phyloP scores from a whole-genome alignment of 345 rosid species.

The Arabidopsis thaliana region DNA sequence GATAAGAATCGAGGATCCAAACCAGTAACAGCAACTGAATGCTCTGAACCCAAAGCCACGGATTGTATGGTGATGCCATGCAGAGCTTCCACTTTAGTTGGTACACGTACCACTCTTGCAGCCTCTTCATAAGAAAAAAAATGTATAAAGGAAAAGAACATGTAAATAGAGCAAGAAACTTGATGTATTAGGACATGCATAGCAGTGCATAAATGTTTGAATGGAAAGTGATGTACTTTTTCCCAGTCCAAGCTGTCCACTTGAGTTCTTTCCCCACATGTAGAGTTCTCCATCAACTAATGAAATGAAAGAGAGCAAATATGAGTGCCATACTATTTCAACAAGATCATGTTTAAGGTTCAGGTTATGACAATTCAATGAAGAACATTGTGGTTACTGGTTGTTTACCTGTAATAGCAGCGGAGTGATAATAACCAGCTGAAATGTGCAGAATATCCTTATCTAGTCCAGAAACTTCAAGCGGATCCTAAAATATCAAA shows the following conservation, averaged over 20 bases:
- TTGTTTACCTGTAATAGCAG: conserved; percentile 81
- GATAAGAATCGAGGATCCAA: conserved; percentile 38
- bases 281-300: conserved; percentile 87
- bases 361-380: neutral
- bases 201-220: conserved; percentile 1
- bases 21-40: conserved; percentile 93
- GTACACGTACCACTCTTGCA: conserved; percentile 54
- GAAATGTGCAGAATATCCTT: conserved; percentile 71
- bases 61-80: conserved; percentile 64
- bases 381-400: neutral
- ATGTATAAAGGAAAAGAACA: conserved; percentile 6
- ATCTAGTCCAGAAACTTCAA: conserved; percentile 65
- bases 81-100: conserved; percentile 79
- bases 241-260: conserved; percentile 96
- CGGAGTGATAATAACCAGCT: conserved; percentile 91
- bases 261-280: conserved; percentile 93
- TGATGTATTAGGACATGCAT: conserved; percentile 13
- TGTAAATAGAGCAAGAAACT: conserved; percentile 14
- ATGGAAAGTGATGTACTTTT: conserved; percentile 59
- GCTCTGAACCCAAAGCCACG: conserved; percentile 90
- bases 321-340: neutral
- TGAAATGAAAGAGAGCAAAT: conserved; percentile 13
- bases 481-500: conserved; percentile 62
- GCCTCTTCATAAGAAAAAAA: conserved; percentile 60
- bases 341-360: conserved; percentile 2